Percentiles rank a stretch among this genome's conserved stretches.
Evolutionary conservation across 495 filamentous ascomycete genomes (phyloP).

Genomic region (Geoglossum glabrum): DNA sequence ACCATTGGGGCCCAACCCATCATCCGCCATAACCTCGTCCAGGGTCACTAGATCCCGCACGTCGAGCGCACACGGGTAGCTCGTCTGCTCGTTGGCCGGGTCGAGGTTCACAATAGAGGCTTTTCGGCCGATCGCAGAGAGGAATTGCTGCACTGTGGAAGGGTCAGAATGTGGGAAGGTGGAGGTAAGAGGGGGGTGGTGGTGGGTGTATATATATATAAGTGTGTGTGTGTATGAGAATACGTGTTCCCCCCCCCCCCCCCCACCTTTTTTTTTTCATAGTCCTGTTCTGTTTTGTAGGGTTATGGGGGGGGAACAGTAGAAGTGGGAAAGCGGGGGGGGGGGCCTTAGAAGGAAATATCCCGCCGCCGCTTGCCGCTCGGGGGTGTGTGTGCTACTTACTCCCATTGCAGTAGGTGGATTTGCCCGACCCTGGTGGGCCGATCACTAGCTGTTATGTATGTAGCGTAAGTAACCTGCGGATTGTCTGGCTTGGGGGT

Average conservation of each 20-base stretch:
- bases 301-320: too few relatives aligned
- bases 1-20: conserved; percentile 78
- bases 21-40: conserved; percentile 89
- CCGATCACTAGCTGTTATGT: conserved; percentile 69
- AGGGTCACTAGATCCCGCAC: conserved; percentile 72
- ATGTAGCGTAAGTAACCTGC: too few relatives aligned
- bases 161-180: background rate
- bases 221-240: too few relatives aligned
- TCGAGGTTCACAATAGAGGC: conserved; percentile 93
- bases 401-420: conserved; percentile 92
- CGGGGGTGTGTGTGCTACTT: conserved; percentile 16
- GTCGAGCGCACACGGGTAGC: conserved; percentile 71
- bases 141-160: conserved; percentile 67
- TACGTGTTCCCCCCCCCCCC: too few relatives aligned
- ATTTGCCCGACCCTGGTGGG: conserved; percentile 85
- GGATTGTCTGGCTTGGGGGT: too few relatives aligned
- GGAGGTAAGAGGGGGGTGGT: too few relatives aligned
- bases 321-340: too few relatives aligned
- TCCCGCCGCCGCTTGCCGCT: too few relatives aligned
- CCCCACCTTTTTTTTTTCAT: too few relatives aligned
- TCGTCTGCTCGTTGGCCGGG: conserved; percentile 77
- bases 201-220: too few relatives aligned
- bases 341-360: too few relatives aligned
- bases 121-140: conserved; percentile 80
- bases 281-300: too few relatives aligned